Base-by-base conservation (phyloP, 352 stramenopile species). In the Globisporangium sylvaticum region DNA sequence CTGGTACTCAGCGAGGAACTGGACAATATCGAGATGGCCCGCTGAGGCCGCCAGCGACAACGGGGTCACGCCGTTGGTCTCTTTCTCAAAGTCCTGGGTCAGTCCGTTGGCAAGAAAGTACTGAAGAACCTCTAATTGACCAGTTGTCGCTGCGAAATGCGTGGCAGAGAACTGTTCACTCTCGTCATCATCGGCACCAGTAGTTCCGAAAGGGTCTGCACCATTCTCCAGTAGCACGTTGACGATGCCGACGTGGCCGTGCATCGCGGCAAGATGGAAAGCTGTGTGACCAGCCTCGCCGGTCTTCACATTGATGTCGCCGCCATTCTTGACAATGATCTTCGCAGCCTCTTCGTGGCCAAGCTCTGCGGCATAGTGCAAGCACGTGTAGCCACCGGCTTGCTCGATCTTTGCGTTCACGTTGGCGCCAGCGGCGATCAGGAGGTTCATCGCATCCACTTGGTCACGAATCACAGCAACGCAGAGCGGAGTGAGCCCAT, bases 241-340 rank as follows among this genome's bases (percentile, higher is more conserved):
- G 27, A 48, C 61, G 37, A 76, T 61, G 0, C 14, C 3, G 48
- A 59, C 29, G 70, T 79, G 31, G 70, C 46, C 65, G 64, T 83
- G 5, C 53, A 83, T 67, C 53, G 71, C 42, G 5, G 66, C 24
- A 69, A 81, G 66, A 54, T 81, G 61, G 24, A 60, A 22, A 46
- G 64, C 42, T 12, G 46, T 50, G 55, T 64, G 56, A 1, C 56
- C 57, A 10, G 24, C 29, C 42, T 34, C 24, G 10, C 25, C 56
- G 2, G 56, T 54, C 34, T 24, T 58, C 4, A 42, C 27, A 1
- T 63, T 20, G 1, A 69, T 12, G 15, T 42, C 42, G 1, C 55
- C 64, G 8, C 56, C 27, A 29, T 18, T 46, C 25, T n/a, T 48
- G 2, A 18, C n/a, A 25, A 64, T 52, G 24, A 64, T 22, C 42